Evolutionary conservation across 495 filamentous ascomycete species (phyloP).

Genomic region (Sabuloglossum arenarium): DNA sequence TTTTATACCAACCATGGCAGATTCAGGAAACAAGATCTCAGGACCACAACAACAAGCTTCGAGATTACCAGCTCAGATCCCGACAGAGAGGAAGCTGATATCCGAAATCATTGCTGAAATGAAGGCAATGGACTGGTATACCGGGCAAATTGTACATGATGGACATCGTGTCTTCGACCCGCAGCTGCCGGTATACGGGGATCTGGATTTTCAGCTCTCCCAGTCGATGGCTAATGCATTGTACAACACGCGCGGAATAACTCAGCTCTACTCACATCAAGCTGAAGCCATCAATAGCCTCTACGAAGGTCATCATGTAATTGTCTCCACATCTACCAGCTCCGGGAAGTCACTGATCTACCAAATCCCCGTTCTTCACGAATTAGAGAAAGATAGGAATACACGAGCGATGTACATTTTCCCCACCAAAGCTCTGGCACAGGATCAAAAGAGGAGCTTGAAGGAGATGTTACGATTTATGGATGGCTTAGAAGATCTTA

Average conservation of each 20-base stretch:
- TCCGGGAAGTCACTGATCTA: constrained; percentile 96
- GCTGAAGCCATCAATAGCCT: constrained; percentile 86
- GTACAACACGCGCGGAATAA: constrained; percentile 75
- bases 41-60: constrained; percentile 17
- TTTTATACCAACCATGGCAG: constrained; percentile 27
- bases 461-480: constrained; percentile 68
- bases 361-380: constrained; percentile 80
- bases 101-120: constrained; percentile 73
- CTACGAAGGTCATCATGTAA: constrained; percentile 65
- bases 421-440: constrained; percentile 89
- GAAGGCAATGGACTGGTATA: constrained; percentile 67
- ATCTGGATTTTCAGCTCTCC: constrained; percentile 67
- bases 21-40: constrained; percentile 27
- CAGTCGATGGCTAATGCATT: constrained; percentile 86
- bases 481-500: constrained; percentile 44
- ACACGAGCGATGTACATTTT: constrained; percentile 95
- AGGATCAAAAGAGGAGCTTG: constrained; percentile 82
- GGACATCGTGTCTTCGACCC: constrained; percentile 86
- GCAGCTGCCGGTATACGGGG: constrained; percentile 62
- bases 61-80: constrained; percentile 44
- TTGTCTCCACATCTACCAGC: constrained; percentile 85
- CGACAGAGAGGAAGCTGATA: constrained; percentile 61
- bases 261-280: constrained; percentile 81
- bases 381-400: constrained; percentile 53
- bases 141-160: constrained; percentile 80